Conservation (phyloP, 139 green algal species). For the Pedinophyceae sp. region DNA sequence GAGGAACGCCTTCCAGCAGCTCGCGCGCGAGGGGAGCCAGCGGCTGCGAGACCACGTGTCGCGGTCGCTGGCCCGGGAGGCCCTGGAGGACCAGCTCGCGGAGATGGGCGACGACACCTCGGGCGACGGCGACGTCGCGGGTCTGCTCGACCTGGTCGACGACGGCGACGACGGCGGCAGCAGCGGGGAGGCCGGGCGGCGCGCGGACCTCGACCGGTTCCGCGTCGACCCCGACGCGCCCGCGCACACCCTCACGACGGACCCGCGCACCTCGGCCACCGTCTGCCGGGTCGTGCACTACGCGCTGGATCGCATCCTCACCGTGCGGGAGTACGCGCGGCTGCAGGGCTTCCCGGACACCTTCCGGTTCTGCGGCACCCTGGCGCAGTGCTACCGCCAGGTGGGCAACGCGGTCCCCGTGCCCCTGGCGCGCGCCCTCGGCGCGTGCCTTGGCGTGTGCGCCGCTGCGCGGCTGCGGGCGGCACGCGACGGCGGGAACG, state of each 20-base stretch:
- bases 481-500: too few relatives aligned
- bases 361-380: conserved; percentile 63
- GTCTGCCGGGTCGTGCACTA: conserved; percentile 91
- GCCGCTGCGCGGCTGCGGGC: too few relatives aligned
- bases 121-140: conserved; percentile 33
- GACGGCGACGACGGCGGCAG: conserved; percentile 93
- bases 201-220: conserved; percentile 86
- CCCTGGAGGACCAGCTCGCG: conserved; percentile 35
- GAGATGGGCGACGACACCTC: conserved; percentile 51
- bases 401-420: conserved; percentile 83
- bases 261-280: conserved; percentile 97
- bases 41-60: conserved; percentile 71
- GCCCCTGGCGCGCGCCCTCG: conserved; percentile 66
- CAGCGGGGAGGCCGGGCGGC: conserved; percentile 87
- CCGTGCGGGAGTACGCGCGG: conserved; percentile 84
- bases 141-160: conserved; percentile 58
- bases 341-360: conserved; percentile 81
- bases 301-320: conserved; percentile 86
- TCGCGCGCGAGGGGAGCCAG: conserved; percentile 35
- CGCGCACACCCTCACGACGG: conserved; percentile 91
- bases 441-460: conserved; percentile 51
- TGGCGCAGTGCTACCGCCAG: conserved; percentile 67
- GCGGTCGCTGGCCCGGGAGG: conserved; percentile 90
- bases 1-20: conserved; percentile 56
- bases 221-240: conserved; percentile 77